Percentiles rank a stretch among this genome's conserved stretches.
These are phyloP conservation scores for Dendrocalamus latiflorus DNA, from an alignment of 202 grass and related monocot genomes.

Conservation along the genomic window DNA sequence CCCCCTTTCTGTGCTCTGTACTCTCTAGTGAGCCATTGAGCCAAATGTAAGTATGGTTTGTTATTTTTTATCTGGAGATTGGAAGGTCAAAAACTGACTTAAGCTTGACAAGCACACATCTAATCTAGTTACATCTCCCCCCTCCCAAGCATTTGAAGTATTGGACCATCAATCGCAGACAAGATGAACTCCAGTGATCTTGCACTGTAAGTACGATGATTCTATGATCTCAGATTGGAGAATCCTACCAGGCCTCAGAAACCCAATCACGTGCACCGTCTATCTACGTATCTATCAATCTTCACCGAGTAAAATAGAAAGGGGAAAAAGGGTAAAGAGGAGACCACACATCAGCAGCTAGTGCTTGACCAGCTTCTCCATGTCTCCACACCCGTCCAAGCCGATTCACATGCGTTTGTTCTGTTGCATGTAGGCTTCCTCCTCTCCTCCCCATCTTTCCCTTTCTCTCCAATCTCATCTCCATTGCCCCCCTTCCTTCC, in stretches of 20 bases:
- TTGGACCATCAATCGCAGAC: background rate
- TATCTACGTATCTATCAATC: background rate
- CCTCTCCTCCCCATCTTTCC: background rate
- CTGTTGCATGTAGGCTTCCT: slow-evolving; percentile 32
- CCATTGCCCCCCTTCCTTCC: background rate
- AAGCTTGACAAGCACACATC: background rate
- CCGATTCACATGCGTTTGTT: slow-evolving; percentile 69
- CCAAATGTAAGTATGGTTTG: background rate
- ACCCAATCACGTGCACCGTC: background rate
- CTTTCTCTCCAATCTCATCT: slow-evolving; percentile 3
- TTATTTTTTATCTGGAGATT: background rate
- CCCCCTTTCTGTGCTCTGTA: too few species aligned
- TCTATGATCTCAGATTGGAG: background rate
- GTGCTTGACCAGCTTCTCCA: slow-evolving; percentile 32
- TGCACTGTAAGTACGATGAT: background rate
- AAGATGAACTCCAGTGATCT: background rate
- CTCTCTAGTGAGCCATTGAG: background rate
- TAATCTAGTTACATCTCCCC: background rate
- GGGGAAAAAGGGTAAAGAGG: background rate
- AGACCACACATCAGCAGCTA: slow-evolving; percentile 24
- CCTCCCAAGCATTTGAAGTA: background rate
- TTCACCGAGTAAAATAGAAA: background rate
- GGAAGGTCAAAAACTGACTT: background rate
- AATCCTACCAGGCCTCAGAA: background rate
- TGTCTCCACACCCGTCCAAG: slow-evolving; percentile 48